Percentiles rank a stretch among this genome's conserved stretches.
Conservation (phyloP, 441 rosid species). For the Manihot esculenta region DNA sequence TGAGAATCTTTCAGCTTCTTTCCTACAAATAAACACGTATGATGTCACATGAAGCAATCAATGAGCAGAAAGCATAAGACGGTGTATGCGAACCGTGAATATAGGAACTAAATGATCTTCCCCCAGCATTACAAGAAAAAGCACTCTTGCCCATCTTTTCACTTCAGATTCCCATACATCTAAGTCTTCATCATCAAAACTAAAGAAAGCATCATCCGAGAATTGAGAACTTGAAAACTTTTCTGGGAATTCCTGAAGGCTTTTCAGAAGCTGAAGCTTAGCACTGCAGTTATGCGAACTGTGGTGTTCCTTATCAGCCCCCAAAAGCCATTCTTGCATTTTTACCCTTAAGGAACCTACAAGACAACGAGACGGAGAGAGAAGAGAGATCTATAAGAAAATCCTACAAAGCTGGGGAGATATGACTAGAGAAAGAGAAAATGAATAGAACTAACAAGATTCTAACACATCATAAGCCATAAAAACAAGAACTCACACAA, state of each 20-base stretch:
- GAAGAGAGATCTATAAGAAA: constrained; percentile 4
- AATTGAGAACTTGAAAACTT: constrained; percentile 41
- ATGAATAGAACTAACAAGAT: background rate
- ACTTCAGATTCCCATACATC: constrained; percentile 88
- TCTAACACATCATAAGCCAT: background rate
- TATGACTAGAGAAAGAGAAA: background rate
- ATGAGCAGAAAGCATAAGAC: constrained; percentile 15
- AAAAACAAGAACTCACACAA: background rate
- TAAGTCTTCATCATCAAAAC: constrained; percentile 86
- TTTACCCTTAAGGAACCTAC: constrained; percentile 58
- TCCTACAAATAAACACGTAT: background rate
- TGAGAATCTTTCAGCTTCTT: background rate
- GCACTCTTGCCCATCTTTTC: constrained; percentile 80
- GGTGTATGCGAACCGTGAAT: constrained; percentile 51
- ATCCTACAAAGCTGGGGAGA: background rate
- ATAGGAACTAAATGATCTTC: constrained; percentile 54
- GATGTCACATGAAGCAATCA: constrained; percentile 14
- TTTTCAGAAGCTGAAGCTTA: constrained; percentile 44
- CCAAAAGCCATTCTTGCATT: constrained; percentile 70
- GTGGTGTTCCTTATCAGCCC: constrained; percentile 33
- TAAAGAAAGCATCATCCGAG: constrained; percentile 31
- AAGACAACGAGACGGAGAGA: constrained; percentile 11
- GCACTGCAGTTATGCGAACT: constrained; percentile 26
- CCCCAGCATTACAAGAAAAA: constrained; percentile 56
- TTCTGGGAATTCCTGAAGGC: constrained; percentile 59